A percentile compares a stretch with the other conserved stretches of the same genome.
phyloP scores from a whole-genome alignment of 306 rosid species.

The Vachellia collinsii region DNA sequence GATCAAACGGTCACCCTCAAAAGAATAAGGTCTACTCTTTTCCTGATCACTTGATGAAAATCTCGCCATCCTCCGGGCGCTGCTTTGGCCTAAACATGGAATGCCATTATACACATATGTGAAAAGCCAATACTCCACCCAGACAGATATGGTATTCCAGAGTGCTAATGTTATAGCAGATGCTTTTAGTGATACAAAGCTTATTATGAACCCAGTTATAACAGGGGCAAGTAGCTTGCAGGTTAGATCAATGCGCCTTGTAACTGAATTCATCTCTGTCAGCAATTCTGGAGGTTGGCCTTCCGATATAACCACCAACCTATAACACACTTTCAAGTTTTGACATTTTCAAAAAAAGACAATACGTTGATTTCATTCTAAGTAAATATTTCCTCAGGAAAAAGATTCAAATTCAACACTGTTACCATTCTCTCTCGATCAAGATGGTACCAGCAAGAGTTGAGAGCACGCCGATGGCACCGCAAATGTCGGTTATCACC shows the following conservation, averaged over 20 bases:
- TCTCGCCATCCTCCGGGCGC: constrained; percentile 55
- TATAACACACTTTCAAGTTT: constrained; percentile 30
- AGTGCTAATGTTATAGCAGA: constrained; percentile 79
- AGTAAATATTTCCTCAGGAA: neutral
- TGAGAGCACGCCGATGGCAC: constrained; percentile 82
- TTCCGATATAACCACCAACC: constrained; percentile 91
- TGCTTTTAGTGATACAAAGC: constrained; percentile 78
- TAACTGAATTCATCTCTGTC: constrained; percentile 69
- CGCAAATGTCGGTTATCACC: constrained; percentile 64
- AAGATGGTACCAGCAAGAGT: constrained; percentile 88
- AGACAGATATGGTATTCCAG: constrained; percentile 71
- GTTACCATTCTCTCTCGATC: constrained; percentile 96
- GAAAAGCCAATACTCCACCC: constrained; percentile 90
- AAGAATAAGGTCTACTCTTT: constrained; percentile 38
- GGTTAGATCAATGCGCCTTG: constrained; percentile 80
- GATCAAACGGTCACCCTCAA: constrained; percentile 44
- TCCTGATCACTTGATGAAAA: constrained; percentile 37
- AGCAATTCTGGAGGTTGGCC: constrained; percentile 64
- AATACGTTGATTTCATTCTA: constrained; percentile 2
- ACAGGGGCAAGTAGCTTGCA: constrained; percentile 90
- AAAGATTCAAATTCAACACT: neutral
- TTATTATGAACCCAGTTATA: constrained; percentile 78
- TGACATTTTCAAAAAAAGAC: neutral
- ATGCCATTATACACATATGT: constrained; percentile 75
- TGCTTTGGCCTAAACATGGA: constrained; percentile 69